These are phyloP conservation scores for Terana coerulea DNA, from an alignment of 768 basidiomycete genomes.

Conservation along the genomic window DNA sequence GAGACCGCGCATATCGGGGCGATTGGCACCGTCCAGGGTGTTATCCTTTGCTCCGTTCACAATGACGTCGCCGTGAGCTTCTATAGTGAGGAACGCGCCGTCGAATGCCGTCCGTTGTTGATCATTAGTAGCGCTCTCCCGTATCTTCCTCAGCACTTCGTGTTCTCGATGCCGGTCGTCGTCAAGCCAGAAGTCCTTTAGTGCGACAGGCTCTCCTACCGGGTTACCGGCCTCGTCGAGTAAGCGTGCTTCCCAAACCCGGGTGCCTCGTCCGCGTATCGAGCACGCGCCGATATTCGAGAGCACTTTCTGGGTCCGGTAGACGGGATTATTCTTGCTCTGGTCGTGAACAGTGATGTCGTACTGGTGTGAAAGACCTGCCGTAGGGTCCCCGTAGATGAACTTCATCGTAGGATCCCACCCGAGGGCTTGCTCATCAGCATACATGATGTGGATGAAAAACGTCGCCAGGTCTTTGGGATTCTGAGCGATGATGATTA, in stretches of 20 bases:
- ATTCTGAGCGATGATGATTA: not conserved
- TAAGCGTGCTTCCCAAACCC: conserved; percentile 13
- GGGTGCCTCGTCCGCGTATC: conserved; percentile 13
- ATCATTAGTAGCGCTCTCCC: no score
- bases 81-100: no score
- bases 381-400: not conserved
- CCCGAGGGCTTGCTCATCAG: not conserved
- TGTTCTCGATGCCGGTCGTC: not conserved
- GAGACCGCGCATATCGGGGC: no score
- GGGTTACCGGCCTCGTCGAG: not conserved
- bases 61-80: not conserved
- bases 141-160: not conserved
- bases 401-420: not conserved
- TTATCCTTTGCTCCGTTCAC: not conserved
- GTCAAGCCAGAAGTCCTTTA: conserved; percentile 2
- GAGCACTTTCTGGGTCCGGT: not conserved
- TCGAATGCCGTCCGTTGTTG: no score
- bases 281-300: conserved; percentile 4
- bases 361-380: not conserved
- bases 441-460: not conserved
- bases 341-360: not conserved
- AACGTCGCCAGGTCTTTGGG: not conserved
- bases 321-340: not conserved
- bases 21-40: no score
- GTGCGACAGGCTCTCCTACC: not conserved